Percentiles rank a stretch among this genome's conserved stretches.
phyloP scores from a whole-genome alignment of 768 basidiomycete species.

The Collybia mongolica region DNA sequence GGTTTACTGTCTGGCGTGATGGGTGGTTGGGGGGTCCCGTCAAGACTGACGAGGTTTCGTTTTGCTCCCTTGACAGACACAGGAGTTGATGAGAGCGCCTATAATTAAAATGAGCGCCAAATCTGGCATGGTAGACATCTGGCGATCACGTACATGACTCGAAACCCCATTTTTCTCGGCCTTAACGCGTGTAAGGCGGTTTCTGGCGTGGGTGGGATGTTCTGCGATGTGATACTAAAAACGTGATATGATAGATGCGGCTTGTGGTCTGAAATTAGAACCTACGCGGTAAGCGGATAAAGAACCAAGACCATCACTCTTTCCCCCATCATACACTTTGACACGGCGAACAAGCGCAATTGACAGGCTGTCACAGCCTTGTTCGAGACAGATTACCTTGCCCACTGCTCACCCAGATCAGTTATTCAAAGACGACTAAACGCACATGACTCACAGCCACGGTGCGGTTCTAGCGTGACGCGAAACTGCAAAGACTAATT shows the following conservation, averaged over 20 bases:
- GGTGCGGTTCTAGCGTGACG: conserved; percentile 30
- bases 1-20: conserved; percentile 4
- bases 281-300: conserved; percentile 46
- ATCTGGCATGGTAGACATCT: neutral
- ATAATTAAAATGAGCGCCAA: conserved; percentile 1
- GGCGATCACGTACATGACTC: neutral
- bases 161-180: conserved; percentile 2
- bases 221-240: conserved; percentile 26
- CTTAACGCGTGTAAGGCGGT: conserved; percentile 22
- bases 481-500: conserved; percentile 28
- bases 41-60: conserved; percentile 5
- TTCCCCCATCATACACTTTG: conserved; percentile 37
- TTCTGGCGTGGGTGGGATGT: conserved; percentile 25
- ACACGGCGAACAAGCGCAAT: conserved; percentile 31
- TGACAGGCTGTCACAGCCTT: conserved; percentile 33
- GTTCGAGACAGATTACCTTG: conserved; percentile 41
- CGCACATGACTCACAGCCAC: conserved; percentile 34
- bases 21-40: neutral
- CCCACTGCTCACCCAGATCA: conserved; percentile 34
- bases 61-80: conserved; percentile 4
- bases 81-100: conserved; percentile 1
- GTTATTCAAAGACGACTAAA: neutral
- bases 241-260: neutral
- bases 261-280: conserved; percentile 3
- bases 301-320: conserved; percentile 41